Base-by-base conservation (phyloP, 148 eudicot genomes). In the Rhododendron molle region DNA sequence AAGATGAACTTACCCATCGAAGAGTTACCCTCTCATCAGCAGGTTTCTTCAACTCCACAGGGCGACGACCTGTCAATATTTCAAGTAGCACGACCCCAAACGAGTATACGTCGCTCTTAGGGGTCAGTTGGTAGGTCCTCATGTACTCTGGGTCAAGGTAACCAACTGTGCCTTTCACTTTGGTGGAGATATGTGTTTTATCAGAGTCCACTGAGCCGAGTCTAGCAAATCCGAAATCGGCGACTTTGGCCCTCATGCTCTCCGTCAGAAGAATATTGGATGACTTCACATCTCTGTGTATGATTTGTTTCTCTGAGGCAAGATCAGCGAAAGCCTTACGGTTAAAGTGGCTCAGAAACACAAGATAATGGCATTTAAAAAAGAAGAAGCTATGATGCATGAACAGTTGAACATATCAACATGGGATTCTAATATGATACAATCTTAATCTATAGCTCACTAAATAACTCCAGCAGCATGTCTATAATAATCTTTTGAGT, bases 171-270 rank as follows among this genome's bases (percentile, higher is more conserved):
- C 99, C 99, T 92, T 93, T 97, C 67, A 97, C 98, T 92, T 95
- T 91, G 86, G 99, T 97, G n/a, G 96, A 93, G 65, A 97, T 89
- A 67, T 97, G 96, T 26, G 99, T 92, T 82, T 87, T 91, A 62
- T 93, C 98, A 74, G 89, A 62, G 82, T 97, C 98, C 74, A 71
- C 85, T 21, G 94, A 89, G 58, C 98, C 98, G 1, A 90, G 91
- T 88, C 93, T 93, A n/a, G 99, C 99, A 90, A 97, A 97, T 85
- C 99, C 99, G 78, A 97, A 97, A 89, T 97, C 99, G 43, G 99
- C 98, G 81, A 97, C 99, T 90, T 94, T 97, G 83, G 99, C 98
- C 86, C 93, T 89, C 92, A 92, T 85, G 89, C 88, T 90, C 76
- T 93, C 98, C 2, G 94, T 93, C 74, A 97, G 88, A 79, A 97